Evolutionary conservation across 2,329 filamentous ascomycete species (phyloP).

Genomic region (Teratosphaeria destructans): DNA sequence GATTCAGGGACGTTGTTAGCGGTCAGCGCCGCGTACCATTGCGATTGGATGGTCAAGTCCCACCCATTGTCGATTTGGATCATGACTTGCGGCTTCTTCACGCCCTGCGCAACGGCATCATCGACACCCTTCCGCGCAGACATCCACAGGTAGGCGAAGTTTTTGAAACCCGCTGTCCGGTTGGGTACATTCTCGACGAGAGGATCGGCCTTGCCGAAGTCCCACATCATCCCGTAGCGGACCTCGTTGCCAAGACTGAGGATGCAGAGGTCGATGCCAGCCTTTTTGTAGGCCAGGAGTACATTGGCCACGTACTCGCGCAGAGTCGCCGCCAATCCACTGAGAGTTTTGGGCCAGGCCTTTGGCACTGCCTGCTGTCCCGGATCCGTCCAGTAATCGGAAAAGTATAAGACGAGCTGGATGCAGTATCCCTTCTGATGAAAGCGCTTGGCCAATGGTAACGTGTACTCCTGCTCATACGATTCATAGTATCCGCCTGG

Average conservation of each 20-base stretch:
- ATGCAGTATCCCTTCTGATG: slow-evolving; percentile 27
- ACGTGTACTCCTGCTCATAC: slow-evolving; percentile 25
- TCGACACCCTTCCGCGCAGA: slow-evolving; percentile 22
- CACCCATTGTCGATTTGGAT: slow-evolving; percentile 28
- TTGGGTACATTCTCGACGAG: slow-evolving; percentile 24
- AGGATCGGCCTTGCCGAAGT: slow-evolving; percentile 25
- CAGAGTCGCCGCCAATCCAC: slow-evolving; percentile 21
- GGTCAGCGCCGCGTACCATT: slow-evolving; percentile 23
- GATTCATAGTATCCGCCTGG: slow-evolving; percentile 14
- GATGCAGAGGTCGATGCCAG: slow-evolving; percentile 30
- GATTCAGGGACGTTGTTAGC: slow-evolving; percentile 17
- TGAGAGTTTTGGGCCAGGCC: slow-evolving; percentile 26
- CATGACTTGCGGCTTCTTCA: slow-evolving; percentile 23
- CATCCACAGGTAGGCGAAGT: slow-evolving; percentile 22
- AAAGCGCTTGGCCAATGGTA: slow-evolving; percentile 26
- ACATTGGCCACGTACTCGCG: slow-evolving; percentile 27
- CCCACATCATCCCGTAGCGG: slow-evolving; percentile 30
- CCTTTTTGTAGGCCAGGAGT: slow-evolving; percentile 30
- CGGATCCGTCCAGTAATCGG: slow-evolving; percentile 29
- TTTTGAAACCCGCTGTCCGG: slow-evolving; percentile 25
- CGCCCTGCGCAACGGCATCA: slow-evolving; percentile 23
- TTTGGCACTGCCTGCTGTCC: slow-evolving; percentile 24
- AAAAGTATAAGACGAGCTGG: slow-evolving; percentile 26
- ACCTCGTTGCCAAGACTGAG: slow-evolving; percentile 34
- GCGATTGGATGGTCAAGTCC: slow-evolving; percentile 19